phyloP scores from a whole-genome alignment of 106 monocot species.

The Phalaenopsis equestris region DNA sequence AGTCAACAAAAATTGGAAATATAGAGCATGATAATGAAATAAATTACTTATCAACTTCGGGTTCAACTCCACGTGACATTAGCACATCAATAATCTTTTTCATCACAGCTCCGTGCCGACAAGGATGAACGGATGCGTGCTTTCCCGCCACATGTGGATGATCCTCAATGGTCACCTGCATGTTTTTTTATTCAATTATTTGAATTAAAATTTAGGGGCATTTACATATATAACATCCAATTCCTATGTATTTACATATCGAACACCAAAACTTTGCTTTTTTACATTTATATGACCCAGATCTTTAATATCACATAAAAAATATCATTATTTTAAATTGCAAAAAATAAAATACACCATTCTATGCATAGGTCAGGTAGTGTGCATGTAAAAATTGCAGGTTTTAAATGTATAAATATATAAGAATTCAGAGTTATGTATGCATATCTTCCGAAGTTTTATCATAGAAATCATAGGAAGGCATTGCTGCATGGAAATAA shows the following conservation, averaged over 20 bases:
- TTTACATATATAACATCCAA: no score
- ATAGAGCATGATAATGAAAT: constrained; percentile 1
- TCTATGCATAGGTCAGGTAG: no score
- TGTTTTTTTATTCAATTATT: constrained; percentile 1
- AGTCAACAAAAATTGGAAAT: not conserved
- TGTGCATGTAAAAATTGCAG: no score
- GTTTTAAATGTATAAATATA: not conserved
- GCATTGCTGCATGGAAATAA: not conserved
- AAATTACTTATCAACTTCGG: constrained; percentile 94
- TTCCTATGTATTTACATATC: no score
- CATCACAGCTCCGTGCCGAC: constrained; percentile 94
- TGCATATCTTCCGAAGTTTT: not conserved
- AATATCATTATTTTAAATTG: no score
- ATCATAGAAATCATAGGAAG: not conserved
- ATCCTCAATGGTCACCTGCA: constrained; percentile 97
- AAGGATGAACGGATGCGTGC: constrained; percentile 98
- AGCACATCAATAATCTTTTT: constrained; percentile 97
- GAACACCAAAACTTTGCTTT: no score
- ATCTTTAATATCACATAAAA: no score
- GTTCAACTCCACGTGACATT: constrained; percentile 90
- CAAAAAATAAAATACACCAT: no score
- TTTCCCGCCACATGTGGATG: constrained; percentile 97
- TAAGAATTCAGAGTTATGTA: not conserved
- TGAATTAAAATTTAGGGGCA: not conserved
- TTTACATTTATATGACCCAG: no score